Base-by-base conservation (phyloP, 2,329 filamentous ascomycete genomes). In the Trichoderma pleuroti region DNA sequence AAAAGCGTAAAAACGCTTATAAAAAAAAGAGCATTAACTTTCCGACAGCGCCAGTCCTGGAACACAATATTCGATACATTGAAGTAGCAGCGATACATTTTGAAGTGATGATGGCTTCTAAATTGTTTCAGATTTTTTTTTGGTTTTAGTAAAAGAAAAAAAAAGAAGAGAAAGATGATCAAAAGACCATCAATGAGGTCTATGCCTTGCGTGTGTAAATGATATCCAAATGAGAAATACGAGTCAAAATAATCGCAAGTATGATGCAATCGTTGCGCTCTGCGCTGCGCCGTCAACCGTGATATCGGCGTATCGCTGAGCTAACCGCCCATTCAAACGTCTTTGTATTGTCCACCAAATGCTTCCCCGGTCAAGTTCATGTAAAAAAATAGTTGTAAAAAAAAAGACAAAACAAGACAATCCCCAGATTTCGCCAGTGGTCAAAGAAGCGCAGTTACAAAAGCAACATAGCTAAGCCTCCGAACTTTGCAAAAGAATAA, bases 31-130 rank as follows among this genome's bases (percentile, higher is more conserved):
- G 36, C 60, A 64, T 70, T 65, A 70, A 63, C 24, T 70, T 61
- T 72, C 70, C 67, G 30, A 72, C 61, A 65, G 54, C 70, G 70
- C 70, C 70, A 68, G 49, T 39, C 52, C 57, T 30, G 52, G 46
- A 59, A 67, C 34, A 59, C 18, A 57, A n/a, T 68, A 52, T 64
- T 57, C 34, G 64, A 49, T 68, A 71, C 59, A 68, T 52, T 70
- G 57, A 68, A 34, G 57, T 56, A 61, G 52, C 34, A 64, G 36
- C 61, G 59, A 68, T 63, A 63, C 30, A 60, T 56, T 52, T 63
- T 24, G n/a, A 39, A 68, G 59, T 32, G n/a, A 65, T 59, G 49
- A 65, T 59, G 49, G 49, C 60, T 63, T 70, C 54, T 57, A 65
- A 16, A 26, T 24, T 24, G 60, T 46, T 28, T 57, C 28, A 59